Evolutionary conservation across 305 asterid species (phyloP).

Genomic region (Rubia tinctorum): DNA sequence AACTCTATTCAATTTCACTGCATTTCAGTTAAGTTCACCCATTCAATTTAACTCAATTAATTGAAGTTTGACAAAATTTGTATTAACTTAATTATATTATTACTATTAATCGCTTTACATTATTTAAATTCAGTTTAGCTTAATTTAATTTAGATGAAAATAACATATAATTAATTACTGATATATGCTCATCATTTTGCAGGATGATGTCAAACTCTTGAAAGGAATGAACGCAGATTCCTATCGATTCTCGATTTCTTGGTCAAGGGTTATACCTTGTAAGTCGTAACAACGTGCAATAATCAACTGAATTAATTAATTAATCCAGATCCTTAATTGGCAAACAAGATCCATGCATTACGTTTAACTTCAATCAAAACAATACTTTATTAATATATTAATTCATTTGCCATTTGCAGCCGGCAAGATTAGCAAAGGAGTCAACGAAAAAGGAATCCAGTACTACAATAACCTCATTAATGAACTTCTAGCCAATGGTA

Average conservation of each 20-base stretch:
- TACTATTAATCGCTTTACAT: too few species aligned
- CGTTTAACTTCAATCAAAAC: neutral
- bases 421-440: constrained; percentile 11
- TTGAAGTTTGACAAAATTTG: too few species aligned
- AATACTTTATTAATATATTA: neutral
- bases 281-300: neutral
- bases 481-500: constrained; percentile 11
- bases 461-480: constrained; percentile 8
- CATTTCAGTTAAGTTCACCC: too few species aligned
- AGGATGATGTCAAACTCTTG: constrained; percentile 8
- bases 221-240: constrained; percentile 9
- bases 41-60: too few species aligned
- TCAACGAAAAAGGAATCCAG: constrained; percentile 4
- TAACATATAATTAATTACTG: too few species aligned
- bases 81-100: too few species aligned
- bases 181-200: neutral
- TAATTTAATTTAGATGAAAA: too few species aligned
- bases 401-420: neutral
- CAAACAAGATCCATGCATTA: neutral
- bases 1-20: too few species aligned
- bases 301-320: neutral
- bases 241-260: constrained; percentile 1
- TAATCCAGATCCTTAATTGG: neutral
- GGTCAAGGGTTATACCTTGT: constrained; percentile 11
- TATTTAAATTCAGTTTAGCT: too few species aligned